Conservation (phyloP, 495 filamentous ascomycete genomes). For the Evernia prunastri region DNA sequence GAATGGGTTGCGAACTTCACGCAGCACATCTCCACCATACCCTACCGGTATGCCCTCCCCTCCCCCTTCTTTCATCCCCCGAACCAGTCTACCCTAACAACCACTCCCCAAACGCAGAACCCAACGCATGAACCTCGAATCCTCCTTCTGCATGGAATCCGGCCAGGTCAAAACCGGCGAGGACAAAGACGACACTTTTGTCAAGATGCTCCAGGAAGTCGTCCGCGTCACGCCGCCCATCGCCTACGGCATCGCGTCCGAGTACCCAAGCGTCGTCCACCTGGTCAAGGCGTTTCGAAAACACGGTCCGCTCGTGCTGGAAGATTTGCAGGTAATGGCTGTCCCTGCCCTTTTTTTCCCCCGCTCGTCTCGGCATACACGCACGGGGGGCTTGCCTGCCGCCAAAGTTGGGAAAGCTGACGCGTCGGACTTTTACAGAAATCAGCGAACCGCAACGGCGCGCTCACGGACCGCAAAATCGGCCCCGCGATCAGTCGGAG, state of each 20-base stretch:
- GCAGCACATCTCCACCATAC: slow-evolving; percentile 70
- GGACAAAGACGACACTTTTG: slow-evolving; percentile 60
- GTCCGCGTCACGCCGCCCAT: slow-evolving; percentile 64
- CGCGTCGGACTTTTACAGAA: no score
- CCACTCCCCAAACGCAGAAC: slow-evolving; percentile 22
- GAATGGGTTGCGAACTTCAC: slow-evolving; percentile 76
- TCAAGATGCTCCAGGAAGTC: slow-evolving; percentile 75
- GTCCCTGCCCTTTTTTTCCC: no score
- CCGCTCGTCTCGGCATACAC: no score
- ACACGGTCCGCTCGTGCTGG: slow-evolving; percentile 53
- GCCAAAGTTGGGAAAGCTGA: no score
- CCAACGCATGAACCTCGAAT: slow-evolving; percentile 45
- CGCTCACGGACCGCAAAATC: slow-evolving; percentile 55
- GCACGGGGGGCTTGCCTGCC: no score
- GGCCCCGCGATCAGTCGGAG: slow-evolving; percentile 66
- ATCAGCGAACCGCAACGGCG: slow-evolving; percentile 62
- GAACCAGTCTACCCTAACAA: background rate
- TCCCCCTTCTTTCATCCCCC: background rate
- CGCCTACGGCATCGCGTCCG: slow-evolving; percentile 60
- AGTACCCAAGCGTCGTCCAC: slow-evolving; percentile 52
- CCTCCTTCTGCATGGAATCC: slow-evolving; percentile 74
- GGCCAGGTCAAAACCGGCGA: slow-evolving; percentile 75
- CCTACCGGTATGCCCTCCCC: slow-evolving; percentile 48
- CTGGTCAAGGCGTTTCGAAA: slow-evolving; percentile 54
- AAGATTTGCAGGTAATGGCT: slow-evolving; percentile 53